Evolutionary conservation across 805 yeast species (phyloP).

Genomic region (Metschnikowia santaceciliae): DNA sequence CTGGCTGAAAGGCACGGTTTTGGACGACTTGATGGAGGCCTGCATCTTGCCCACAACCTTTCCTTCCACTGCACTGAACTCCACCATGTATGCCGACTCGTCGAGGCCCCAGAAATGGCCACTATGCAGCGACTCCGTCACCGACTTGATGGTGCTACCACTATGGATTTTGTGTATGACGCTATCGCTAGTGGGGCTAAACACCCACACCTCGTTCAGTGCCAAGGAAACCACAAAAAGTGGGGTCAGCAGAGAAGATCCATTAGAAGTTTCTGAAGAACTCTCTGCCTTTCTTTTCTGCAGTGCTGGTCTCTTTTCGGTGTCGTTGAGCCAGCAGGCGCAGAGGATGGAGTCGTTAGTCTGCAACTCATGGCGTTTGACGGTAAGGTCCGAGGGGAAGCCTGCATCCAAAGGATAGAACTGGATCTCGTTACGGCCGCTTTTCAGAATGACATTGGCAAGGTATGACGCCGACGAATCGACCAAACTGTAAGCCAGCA

Average conservation of each 20-base stretch:
- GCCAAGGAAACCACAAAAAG: slow-evolving; percentile 31
- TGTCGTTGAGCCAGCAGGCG: slow-evolving; percentile 34
- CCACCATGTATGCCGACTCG: slow-evolving; percentile 15
- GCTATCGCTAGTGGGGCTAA: slow-evolving; percentile 42
- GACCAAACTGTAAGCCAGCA: slow-evolving; percentile 19
- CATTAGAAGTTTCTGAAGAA: not conserved
- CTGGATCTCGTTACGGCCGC: slow-evolving; percentile 45
- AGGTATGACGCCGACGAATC: slow-evolving; percentile 29
- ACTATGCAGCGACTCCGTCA: slow-evolving; percentile 14
- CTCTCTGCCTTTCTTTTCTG: slow-evolving; percentile 4
- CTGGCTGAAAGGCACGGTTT: slow-evolving; percentile 17
- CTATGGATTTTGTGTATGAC: slow-evolving; percentile 31
- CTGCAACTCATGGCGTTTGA: slow-evolving; percentile 38
- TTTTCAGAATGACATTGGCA: slow-evolving; percentile 40
- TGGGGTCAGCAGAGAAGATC: not conserved
- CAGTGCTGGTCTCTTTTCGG: slow-evolving; percentile 2
- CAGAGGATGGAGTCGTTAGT: slow-evolving; percentile 34
- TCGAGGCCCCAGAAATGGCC: slow-evolving; percentile 24
- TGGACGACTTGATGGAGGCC: slow-evolving; percentile 7
- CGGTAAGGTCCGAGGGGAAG: slow-evolving; percentile 14
- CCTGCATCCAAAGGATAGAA: slow-evolving; percentile 25
- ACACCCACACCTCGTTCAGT: slow-evolving; percentile 38
- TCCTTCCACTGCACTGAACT: slow-evolving; percentile 27
- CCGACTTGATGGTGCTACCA: slow-evolving; percentile 18
- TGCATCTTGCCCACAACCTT: slow-evolving; percentile 8